Percentiles rank a stretch among this genome's conserved stretches.
Evolutionary conservation across 345 rosid genomes (phyloP).

Genomic region (Bretschneidera sinensis): DNA sequence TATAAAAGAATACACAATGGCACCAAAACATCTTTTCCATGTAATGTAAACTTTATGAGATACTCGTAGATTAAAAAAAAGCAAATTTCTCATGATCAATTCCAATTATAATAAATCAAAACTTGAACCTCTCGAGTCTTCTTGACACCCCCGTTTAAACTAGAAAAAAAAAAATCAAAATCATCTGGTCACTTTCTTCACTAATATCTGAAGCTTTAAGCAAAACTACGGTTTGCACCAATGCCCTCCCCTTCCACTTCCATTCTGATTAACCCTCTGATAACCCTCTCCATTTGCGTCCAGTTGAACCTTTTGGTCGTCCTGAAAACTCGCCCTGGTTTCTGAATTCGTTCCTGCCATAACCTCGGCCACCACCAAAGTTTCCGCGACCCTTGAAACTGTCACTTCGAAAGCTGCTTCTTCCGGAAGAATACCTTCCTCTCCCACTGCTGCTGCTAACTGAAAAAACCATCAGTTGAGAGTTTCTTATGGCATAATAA

Average conservation of each 20-base stretch:
- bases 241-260: conserved; percentile 41
- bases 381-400: conserved; percentile 47
- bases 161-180: conserved; percentile 27
- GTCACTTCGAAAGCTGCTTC: conserved; percentile 41
- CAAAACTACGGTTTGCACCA: conserved; percentile 28
- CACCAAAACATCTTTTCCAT: conserved; percentile 13
- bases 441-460: conserved; percentile 25
- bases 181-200: conserved; percentile 8
- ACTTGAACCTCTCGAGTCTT: conserved; percentile 7
- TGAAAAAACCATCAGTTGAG: conserved; percentile 15
- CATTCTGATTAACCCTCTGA: conserved; percentile 55
- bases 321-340: conserved; percentile 59
- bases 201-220: conserved; percentile 13
- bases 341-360: conserved; percentile 57
- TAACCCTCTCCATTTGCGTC: conserved; percentile 49
- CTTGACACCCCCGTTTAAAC: conserved; percentile 17
- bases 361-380: conserved; percentile 44
- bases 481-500: not conserved
- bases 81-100: not conserved
- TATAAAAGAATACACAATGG: conserved; percentile 17
- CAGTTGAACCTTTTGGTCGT: conserved; percentile 56
- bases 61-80: conserved; percentile 7
- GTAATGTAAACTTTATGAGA: conserved; percentile 26
- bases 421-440: conserved; percentile 38
- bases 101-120: conserved; percentile 19